Base-by-base conservation (phyloP, 257 asterid genomes). In the Coffea canephora region DNA sequence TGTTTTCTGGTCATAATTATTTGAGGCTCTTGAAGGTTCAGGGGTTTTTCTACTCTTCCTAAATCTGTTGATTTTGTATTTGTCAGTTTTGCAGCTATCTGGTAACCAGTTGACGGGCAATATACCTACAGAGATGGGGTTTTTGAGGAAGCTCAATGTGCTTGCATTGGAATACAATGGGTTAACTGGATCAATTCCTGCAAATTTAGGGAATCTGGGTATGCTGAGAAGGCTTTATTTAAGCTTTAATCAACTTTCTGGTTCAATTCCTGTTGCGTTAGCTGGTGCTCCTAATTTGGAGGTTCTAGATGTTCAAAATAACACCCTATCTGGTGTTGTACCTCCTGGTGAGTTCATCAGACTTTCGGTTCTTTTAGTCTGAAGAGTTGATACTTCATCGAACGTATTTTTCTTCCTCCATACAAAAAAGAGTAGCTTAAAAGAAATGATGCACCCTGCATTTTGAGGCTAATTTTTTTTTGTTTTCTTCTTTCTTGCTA, bases 41-140 rank as follows among this genome's bases (percentile, higher is more conserved):
- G 21, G 34, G 13, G 50, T 0, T 36, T 23, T 71, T 61, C 15
- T 41, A 16, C 41, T 80, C 16, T 45, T 8, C 12, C 54, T 67
- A 34, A 76, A 55, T 70, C 19, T 41, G 73, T 23, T 69, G 27
- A 34, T 71, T 76, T 73, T 65, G 62, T 76, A 70, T 59, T 80
- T 73, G 84, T 87, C 92, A 96, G 99, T 89, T 66, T 82, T 96
- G 96, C 92, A 89, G 89, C 82, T 96, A 49, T 82, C 93, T 80
- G 81, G 86, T 76, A 96, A 96, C 87, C 87, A 85, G 78, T 87
- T 96, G 72, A 89, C 88, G 34, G 97, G 97, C 52, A 82, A 70
- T 77, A 92, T 96, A 79, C 99, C 99, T 21, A 16, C 59, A 65
- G 89, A 87, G 79, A 81, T 94, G 46, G 91, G 96, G 39, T 82